These are phyloP conservation scores for Colletotrichum agaves DNA, from an alignment of 2,329 filamentous ascomycete genomes.

Conservation along the genomic window DNA sequence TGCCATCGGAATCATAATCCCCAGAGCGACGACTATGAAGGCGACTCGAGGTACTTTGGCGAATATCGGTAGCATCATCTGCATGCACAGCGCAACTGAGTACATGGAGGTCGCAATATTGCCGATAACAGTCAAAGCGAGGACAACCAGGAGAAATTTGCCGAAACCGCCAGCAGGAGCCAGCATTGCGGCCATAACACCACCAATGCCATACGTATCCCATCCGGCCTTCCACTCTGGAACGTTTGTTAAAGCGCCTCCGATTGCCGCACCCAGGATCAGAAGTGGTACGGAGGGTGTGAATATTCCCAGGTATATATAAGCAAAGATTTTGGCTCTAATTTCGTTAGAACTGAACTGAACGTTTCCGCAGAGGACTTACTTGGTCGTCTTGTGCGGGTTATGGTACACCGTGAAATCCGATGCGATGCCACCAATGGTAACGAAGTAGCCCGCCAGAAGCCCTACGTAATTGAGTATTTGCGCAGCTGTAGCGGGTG, in stretches of 20 bases:
- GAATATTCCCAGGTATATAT: constrained; percentile 63
- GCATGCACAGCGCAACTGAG: constrained; percentile 51
- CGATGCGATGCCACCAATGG: constrained; percentile 65
- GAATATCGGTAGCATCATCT: constrained; percentile 51
- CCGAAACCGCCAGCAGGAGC: constrained; percentile 46
- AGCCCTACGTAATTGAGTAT: constrained; percentile 58
- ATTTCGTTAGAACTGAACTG: neutral
- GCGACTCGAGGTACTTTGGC: constrained; percentile 52
- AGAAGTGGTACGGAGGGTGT: constrained; percentile 44
- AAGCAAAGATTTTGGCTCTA: constrained; percentile 55
- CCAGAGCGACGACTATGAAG: constrained; percentile 52
- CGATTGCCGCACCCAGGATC: constrained; percentile 54
- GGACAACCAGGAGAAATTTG: constrained; percentile 50
- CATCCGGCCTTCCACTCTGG: constrained; percentile 45
- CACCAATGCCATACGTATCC: constrained; percentile 46
- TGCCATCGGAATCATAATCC: constrained; percentile 54
- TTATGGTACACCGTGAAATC: constrained; percentile 69
- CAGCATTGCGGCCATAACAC: constrained; percentile 47
- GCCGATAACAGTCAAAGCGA: constrained; percentile 52
- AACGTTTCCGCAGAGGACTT: constrained; percentile 35
- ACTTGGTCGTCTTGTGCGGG: constrained; percentile 53
- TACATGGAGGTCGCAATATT: constrained; percentile 52
- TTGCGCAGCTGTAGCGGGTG: constrained; percentile 49
- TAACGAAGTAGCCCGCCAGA: constrained; percentile 64
- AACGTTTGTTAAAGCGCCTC: constrained; percentile 46